These are phyloP conservation scores for Eutrema salsugineum DNA, from an alignment of 441 rosid species.

Conservation along the genomic window DNA sequence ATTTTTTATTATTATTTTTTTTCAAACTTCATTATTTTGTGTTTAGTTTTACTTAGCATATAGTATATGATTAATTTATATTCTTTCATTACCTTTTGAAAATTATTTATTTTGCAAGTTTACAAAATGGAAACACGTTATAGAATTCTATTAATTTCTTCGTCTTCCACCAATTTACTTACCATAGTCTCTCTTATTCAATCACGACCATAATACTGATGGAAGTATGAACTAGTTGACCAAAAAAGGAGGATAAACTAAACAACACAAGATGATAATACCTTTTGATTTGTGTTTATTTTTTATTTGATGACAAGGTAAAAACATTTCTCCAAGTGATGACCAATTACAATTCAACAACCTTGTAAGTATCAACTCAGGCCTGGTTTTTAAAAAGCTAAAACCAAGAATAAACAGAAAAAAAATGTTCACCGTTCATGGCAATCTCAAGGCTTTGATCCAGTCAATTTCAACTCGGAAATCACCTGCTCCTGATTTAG, in stretches of 20 bases:
- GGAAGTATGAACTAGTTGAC: background rate
- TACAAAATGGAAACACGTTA: background rate
- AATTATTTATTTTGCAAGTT: background rate
- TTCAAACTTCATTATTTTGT: background rate
- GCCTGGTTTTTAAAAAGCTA: slow-evolving; percentile 7
- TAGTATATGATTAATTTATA: no score
- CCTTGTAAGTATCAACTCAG: slow-evolving; percentile 5
- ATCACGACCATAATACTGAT: background rate
- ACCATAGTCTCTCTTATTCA: background rate
- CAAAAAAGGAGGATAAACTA: background rate
- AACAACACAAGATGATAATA: background rate
- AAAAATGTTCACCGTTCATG: slow-evolving; percentile 15
- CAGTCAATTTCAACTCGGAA: slow-evolving; percentile 78
- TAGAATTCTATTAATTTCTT: background rate
- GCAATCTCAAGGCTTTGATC: slow-evolving; percentile 77
- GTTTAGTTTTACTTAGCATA: no score
- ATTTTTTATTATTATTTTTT: no score
- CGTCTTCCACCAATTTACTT: background rate
- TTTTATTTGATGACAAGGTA: background rate
- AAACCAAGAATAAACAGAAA: background rate
- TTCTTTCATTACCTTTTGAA: no score
- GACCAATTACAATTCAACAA: background rate
- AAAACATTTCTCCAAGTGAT: background rate
- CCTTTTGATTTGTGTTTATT: background rate
- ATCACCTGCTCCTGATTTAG: slow-evolving; percentile 80